Percentiles rank a stretch among this genome's conserved stretches.
Evolutionary conservation across 257 asterid species (phyloP).

Genomic region (Solanum sejunctum): DNA sequence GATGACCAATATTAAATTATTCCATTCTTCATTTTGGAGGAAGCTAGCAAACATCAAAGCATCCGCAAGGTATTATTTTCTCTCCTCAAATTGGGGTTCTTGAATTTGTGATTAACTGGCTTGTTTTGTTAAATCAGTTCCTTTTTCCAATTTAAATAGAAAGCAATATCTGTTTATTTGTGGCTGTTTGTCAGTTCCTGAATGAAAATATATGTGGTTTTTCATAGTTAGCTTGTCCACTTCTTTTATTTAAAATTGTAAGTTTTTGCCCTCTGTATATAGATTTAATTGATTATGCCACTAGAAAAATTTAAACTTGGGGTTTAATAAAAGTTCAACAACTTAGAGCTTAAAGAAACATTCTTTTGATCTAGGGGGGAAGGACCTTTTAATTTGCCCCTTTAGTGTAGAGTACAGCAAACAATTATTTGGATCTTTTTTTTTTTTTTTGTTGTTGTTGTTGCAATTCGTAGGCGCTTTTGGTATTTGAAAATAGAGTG

Average conservation of each 20-base stretch:
- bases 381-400: background rate
- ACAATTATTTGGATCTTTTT: background rate
- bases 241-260: background rate
- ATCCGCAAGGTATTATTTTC: background rate
- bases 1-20: no score
- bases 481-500: background rate
- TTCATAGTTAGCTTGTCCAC: background rate
- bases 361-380: background rate
- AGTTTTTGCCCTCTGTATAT: background rate
- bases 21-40: background rate
- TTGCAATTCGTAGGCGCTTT: background rate
- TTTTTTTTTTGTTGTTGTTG: no score
- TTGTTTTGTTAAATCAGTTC: no score
- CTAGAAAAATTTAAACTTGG: background rate
- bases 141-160: no score
- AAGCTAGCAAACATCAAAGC: background rate
- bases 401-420: background rate
- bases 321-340: background rate
- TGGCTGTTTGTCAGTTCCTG: background rate
- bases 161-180: background rate
- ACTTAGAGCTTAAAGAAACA: background rate
- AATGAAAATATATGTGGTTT: no score
- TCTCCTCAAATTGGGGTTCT: background rate
- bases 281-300: background rate
- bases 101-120: background rate